Evolutionary conservation across 768 basidiomycete genomes (phyloP).

Genomic region (Strobilomyces echinocephalus): DNA sequence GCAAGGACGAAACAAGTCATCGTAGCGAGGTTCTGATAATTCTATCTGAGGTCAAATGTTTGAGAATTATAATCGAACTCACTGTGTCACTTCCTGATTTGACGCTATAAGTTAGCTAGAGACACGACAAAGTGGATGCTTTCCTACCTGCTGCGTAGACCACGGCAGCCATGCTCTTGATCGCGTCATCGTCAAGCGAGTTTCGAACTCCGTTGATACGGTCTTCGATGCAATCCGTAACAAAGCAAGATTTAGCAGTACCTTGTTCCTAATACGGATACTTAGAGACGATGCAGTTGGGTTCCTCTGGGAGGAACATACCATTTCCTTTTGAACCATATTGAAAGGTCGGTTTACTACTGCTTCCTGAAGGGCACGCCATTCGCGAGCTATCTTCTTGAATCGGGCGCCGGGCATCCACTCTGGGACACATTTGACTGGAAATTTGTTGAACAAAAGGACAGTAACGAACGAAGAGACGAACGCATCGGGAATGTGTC

Average conservation of each 20-base stretch:
- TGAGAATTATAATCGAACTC: not conserved
- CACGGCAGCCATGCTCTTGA: conserved; percentile 5
- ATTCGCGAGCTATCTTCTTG: conserved; percentile 5
- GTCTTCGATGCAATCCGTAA: conserved; percentile 4
- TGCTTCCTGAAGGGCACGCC: conserved; percentile 2
- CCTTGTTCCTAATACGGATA: not conserved
- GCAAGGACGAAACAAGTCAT: conserved; percentile 1
- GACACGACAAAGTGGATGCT: no score
- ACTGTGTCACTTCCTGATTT: conserved; percentile 4
- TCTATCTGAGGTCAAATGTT: not conserved
- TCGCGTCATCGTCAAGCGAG: not conserved
- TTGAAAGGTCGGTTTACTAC: conserved; percentile 1
- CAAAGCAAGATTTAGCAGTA: conserved; percentile 1
- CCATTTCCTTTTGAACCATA: conserved; percentile 3
- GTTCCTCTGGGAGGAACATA: not conserved
- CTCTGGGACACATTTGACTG: conserved; percentile 2
- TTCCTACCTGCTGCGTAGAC: conserved; percentile 4
- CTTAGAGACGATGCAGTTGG: not conserved
- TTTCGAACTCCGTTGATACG: not conserved
- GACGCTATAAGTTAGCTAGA: not conserved
- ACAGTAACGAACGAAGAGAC: not conserved
- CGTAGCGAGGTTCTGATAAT: not conserved
- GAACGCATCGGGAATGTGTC: conserved; percentile 1
- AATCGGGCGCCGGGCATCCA: conserved; percentile 3
- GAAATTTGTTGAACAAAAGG: not conserved